These are phyloP conservation scores for Moricandia arvensis DNA, from an alignment of 345 rosid species.

Conservation along the genomic window DNA sequence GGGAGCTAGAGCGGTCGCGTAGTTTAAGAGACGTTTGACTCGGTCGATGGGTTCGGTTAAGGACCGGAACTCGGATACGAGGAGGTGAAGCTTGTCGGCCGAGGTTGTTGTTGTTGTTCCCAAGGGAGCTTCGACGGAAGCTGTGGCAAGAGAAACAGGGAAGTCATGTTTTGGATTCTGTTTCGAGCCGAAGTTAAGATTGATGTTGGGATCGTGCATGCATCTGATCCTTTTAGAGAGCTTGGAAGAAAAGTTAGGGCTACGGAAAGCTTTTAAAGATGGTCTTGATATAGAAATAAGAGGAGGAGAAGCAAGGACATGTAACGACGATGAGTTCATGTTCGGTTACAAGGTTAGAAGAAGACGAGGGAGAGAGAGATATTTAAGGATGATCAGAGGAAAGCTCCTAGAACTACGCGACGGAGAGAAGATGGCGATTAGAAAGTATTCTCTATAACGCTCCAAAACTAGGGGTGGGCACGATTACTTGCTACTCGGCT, in stretches of 20 bases:
- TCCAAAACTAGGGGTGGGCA: no score
- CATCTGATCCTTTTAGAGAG: constrained; percentile 12
- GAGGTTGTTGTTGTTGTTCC: constrained; percentile 11
- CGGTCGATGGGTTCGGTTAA: constrained; percentile 72
- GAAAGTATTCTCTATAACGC: background rate
- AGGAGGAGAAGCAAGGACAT: constrained; percentile 20
- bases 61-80: constrained; percentile 60
- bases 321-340: constrained; percentile 29
- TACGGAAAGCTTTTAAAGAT: background rate
- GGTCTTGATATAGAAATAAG: constrained; percentile 8
- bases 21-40: constrained; percentile 71
- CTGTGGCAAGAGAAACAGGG: constrained; percentile 22
- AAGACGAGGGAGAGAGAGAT: background rate
- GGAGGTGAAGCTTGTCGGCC: constrained; percentile 44
- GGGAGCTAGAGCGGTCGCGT: constrained; percentile 58
- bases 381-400: constrained; percentile 19
- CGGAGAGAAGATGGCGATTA: constrained; percentile 1
- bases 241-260: background rate
- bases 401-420: constrained; percentile 32
- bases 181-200: constrained; percentile 6
- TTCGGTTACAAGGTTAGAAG: constrained; percentile 10
- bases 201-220: constrained; percentile 7
- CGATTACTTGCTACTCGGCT: no score
- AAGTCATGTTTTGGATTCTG: background rate
- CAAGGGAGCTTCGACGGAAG: constrained; percentile 9